These are phyloP conservation scores for Hortiboletus flavorubellus DNA, from an alignment of 768 basidiomycete species.

Conservation along the genomic window DNA sequence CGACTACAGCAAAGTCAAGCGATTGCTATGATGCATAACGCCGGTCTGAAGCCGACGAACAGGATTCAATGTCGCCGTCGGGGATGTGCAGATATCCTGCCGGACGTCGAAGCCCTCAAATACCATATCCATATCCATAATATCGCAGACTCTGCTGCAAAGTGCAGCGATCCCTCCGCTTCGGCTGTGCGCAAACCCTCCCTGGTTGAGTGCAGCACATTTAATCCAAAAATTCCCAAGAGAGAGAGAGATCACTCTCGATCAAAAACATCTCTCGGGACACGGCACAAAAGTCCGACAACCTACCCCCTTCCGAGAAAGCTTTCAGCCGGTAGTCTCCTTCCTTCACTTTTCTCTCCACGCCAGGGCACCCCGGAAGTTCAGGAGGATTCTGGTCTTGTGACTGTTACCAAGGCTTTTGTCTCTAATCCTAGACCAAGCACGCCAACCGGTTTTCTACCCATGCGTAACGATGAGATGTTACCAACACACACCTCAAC, in stretches of 20 bases:
- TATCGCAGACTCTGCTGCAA: constrained; percentile 34
- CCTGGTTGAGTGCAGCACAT: neutral
- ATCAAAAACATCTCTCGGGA: constrained; percentile 16
- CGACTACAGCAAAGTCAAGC: constrained; percentile 23
- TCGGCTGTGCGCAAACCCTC: neutral
- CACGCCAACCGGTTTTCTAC: neutral
- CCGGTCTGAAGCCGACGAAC: constrained; percentile 29
- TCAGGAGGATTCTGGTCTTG: constrained; percentile 8
- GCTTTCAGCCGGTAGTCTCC: constrained; percentile 13
- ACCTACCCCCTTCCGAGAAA: constrained; percentile 9
- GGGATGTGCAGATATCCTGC: constrained; percentile 44
- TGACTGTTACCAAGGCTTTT: constrained; percentile 10
- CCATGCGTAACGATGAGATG: neutral
- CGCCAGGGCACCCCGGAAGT: constrained; percentile 1
- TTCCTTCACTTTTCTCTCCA: constrained; percentile 16
- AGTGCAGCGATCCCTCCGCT: neutral
- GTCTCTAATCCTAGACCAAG: neutral
- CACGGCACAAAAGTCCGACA: neutral
- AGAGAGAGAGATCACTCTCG: constrained; percentile 13
- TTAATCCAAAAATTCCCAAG: neutral
- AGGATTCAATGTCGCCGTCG: constrained; percentile 42
- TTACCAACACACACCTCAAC: neutral
- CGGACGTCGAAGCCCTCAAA: constrained; percentile 42
- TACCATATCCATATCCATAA: constrained; percentile 58
- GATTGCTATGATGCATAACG: constrained; percentile 24